Percentiles rank a stretch among this genome's conserved stretches.
Evolutionary conservation across 2,329 filamentous ascomycete genomes (phyloP).

Genomic region (Microdochium paspali): DNA sequence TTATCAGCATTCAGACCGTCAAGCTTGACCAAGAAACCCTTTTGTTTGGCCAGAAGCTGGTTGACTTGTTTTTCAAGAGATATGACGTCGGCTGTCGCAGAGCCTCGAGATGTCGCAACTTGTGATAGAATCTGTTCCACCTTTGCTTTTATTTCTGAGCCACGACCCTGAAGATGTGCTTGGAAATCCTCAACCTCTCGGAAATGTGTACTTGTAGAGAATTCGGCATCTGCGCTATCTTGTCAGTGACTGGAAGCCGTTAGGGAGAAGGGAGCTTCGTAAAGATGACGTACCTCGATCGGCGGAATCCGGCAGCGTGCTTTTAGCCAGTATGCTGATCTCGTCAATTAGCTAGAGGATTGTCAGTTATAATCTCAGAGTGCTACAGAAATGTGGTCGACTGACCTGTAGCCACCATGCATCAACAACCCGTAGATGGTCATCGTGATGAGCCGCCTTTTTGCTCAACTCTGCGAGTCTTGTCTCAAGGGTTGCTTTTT

Average conservation of each 20-base stretch:
- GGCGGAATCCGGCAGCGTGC: slow-evolving; percentile 32
- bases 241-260: slow-evolving; percentile 10
- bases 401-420: slow-evolving; percentile 88
- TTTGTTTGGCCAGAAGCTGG: slow-evolving; percentile 69
- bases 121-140: slow-evolving; percentile 59
- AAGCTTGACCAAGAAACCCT: slow-evolving; percentile 67
- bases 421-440: slow-evolving; percentile 85
- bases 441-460: slow-evolving; percentile 73
- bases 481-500: slow-evolving; percentile 71
- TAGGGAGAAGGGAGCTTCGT: background rate
- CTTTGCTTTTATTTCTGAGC: slow-evolving; percentile 65
- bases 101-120: slow-evolving; percentile 39
- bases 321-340: slow-evolving; percentile 48
- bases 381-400: slow-evolving; percentile 4
- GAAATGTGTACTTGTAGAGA: slow-evolving; percentile 50
- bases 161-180: slow-evolving; percentile 68
- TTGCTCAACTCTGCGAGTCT: slow-evolving; percentile 75
- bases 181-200: slow-evolving; percentile 65
- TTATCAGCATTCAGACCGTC: slow-evolving; percentile 71
- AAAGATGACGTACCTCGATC: slow-evolving; percentile 17
- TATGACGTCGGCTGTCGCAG: slow-evolving; percentile 56
- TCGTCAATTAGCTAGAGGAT: slow-evolving; percentile 50
- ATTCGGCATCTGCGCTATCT: slow-evolving; percentile 36
- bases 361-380: slow-evolving; percentile 2
- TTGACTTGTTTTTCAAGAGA: slow-evolving; percentile 69